Evolutionary conservation across 192 early-diverging fungal species (phyloP), one percentile per base, ranked within the genome.

Genomic region (Chytriomyces sp.): DNA sequence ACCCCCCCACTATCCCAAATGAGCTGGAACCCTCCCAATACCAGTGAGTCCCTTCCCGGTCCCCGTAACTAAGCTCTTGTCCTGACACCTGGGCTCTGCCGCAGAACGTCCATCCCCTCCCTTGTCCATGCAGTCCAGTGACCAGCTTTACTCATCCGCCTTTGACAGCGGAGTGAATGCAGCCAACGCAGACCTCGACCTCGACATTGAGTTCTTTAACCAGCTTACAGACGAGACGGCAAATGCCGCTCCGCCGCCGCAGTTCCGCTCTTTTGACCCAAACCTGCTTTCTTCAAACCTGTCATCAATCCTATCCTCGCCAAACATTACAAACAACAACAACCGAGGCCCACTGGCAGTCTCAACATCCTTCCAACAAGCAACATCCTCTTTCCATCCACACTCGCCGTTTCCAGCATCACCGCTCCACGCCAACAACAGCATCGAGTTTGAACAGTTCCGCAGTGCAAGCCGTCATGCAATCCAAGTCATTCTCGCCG

Each of bases 131-230:
- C 35, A 35, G 35, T 35, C 35, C 35, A 2, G 35, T 2, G 35
- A 35, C 35, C 35, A 35, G 35, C 35, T 35, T 35, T 35, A 35
- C 35, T 35, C 35, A 35, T 73, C 45, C 2, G 57, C 72, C 57
- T 57, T 61, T 68, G 72, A 47, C 26, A 20, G 67, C 72, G 62
- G 62, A 13, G 13, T 64, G 18, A 26, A 64, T n/a, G 24, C 62
- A 11, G 62, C 62, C 18, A 20, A 10, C 18, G 18, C 11, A 2
- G 62, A 35, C 13, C 24, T 64, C 13, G 62, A 64, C 62, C n/a
- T 64, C n/a, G 62, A 64, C 35, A 16, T 59, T 16, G 57, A 64
- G 62, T 64, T 64, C 62, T 64, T 64, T 7, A 16, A 64, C 13
- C 11, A 64, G 23, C 20, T 64, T 7, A 28, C 23, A 11, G 62